Evolutionary conservation across 2,329 filamentous ascomycete species (phyloP), one percentile per base, ranked within the genome.

Genomic region (Talaromyces piceae): DNA sequence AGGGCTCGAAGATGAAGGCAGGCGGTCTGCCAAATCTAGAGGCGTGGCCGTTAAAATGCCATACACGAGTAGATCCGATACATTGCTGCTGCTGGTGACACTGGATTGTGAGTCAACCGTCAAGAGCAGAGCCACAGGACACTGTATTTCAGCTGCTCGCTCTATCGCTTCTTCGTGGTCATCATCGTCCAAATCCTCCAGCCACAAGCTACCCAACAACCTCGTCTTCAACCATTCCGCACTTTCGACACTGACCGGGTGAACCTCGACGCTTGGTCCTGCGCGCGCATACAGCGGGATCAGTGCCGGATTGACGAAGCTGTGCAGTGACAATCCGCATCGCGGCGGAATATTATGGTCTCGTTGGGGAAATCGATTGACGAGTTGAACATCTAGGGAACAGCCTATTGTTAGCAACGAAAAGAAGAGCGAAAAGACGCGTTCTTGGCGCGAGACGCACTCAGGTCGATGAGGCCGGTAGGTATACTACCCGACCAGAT

Each of bases 221-320:
- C 63, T 70, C 39, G 55, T 55, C 48, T 64, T 68, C 30, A 72
- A 59, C 69, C 69, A 73, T 64, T 66, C 61, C 41, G 63, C 62
- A 3, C 66, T 66, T 39, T 58, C 55, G 16, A 54, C 41, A 50
- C 68, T 58, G 5, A 52, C 59, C 5, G 65, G 63, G 53, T 72
- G 68, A 28, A 72, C 49, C 59, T 73, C 69, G 18, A 73, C 65
- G 37, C 62, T 67, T 5, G 68, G 67, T 9, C 69, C 69, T 5
- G 61, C 63, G 45, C 69, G 65, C n/a, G 66, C 67, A 51, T 69
- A 66, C 4, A 72, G 58, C 26, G 70, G 70, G 25, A 73, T 65
- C 9, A 69, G 58, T n/a, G 64, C 59, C 5, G 69, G 69, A 26
- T 71, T 68, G 25, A 72, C 68, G 27, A 70, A 68, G 53, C 62